These are phyloP conservation scores for Solanum hybrid DNA, from an alignment of 305 asterid genomes.

Conservation along the genomic window DNA sequence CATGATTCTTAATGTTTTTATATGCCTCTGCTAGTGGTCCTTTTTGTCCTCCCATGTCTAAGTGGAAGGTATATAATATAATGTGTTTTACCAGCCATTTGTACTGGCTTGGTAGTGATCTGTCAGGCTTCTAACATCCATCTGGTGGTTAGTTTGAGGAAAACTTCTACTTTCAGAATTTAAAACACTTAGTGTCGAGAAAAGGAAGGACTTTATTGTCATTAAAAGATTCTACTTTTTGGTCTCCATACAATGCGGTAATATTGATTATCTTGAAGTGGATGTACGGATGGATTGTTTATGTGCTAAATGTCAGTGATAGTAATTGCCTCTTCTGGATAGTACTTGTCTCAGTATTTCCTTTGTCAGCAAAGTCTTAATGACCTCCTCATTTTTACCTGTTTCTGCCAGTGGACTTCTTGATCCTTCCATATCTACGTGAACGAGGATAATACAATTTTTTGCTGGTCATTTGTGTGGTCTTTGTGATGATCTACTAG, in stretches of 20 bases:
- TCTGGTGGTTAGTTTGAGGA: not conserved
- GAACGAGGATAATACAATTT: not conserved
- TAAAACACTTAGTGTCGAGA: not conserved
- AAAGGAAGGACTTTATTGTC: not conserved
- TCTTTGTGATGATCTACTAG: not conserved
- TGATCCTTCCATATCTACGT: not conserved
- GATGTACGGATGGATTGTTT: not conserved
- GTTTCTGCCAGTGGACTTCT: not conserved
- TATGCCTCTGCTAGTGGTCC: not conserved
- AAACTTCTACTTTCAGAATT: not conserved
- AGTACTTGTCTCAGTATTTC: not conserved
- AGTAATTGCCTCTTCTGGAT: not conserved
- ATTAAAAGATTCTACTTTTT: not conserved
- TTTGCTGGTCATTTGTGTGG: not conserved
- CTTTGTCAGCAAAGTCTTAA: not conserved
- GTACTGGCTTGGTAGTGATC: not conserved
- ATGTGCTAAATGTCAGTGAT: not conserved
- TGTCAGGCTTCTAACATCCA: not conserved
- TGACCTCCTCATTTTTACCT: not conserved
- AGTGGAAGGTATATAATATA: not conserved
- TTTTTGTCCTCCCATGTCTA: not conserved
- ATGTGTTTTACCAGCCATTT: not conserved
- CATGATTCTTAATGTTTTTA: not conserved
- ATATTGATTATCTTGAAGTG: not conserved
- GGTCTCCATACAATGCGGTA: not conserved